phyloP scores from a whole-genome alignment of 177 flowering plant genomes.

The Tripterygium wilfordii region DNA sequence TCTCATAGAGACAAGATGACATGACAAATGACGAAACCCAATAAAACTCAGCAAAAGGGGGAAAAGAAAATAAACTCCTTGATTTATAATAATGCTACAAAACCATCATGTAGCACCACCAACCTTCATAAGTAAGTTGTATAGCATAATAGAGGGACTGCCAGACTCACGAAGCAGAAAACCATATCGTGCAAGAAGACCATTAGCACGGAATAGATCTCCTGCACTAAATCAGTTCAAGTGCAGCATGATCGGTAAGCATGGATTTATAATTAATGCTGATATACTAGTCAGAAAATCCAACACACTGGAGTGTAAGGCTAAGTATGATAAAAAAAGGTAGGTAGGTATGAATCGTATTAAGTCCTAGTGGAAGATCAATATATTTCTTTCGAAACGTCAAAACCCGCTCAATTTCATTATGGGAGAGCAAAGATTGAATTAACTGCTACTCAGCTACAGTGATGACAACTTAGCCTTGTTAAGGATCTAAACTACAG shows the following conservation, averaged over 20 bases:
- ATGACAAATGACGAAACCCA: background rate
- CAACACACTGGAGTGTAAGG: background rate
- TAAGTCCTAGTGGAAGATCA: too few relatives aligned
- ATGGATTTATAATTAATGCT: background rate
- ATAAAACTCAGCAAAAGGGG: background rate
- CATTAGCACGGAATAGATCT: conserved; percentile 75
- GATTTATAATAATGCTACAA: background rate
- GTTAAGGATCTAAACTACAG: too few relatives aligned
- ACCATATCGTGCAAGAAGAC: conserved; percentile 70
- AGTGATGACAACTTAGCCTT: too few relatives aligned
- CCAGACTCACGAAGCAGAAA: conserved; percentile 43
- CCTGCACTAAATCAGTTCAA: conserved; percentile 58
- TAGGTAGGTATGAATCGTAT: too few relatives aligned
- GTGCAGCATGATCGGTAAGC: conserved; percentile 12
- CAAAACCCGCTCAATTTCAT: too few relatives aligned
- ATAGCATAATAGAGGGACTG: conserved; percentile 39
- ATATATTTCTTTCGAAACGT: too few relatives aligned
- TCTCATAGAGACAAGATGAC: background rate
- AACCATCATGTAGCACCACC: background rate
- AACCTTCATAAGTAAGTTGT: conserved; percentile 78
- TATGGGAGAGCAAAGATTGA: too few relatives aligned
- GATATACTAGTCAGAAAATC: background rate
- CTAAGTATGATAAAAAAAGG: background rate
- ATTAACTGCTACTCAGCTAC: too few relatives aligned
- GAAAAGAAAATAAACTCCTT: background rate